Evolutionary conservation across 2,329 filamentous ascomycete species (phyloP), one percentile per base, ranked within the genome.

Genomic region (Sphaceloma murrayae): DNA sequence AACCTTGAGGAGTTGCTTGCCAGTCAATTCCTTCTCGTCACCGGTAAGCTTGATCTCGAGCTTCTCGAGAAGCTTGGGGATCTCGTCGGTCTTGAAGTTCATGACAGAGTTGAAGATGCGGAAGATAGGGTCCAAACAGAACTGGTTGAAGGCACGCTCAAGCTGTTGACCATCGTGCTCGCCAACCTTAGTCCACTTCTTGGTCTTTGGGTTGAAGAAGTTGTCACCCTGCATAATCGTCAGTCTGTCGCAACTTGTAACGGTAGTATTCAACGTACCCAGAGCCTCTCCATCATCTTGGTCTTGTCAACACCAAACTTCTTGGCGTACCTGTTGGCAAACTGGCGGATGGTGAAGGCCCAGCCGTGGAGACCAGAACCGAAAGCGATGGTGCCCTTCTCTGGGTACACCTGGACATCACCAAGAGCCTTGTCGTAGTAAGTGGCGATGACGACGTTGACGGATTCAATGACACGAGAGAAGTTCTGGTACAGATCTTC

Each of bases 211-310:
- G 80, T 98, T 96, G 85, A 98, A 98, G 80, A 78, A 98, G 79
- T 87, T 95, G 81, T 98, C 91, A 58, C 91, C 91, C 72, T 75
- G 44, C 19, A n/a, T 17, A 31, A 17, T 19, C 5, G 50, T 57
- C 43, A 56, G 53, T 34, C 11, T 43, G 9, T 30, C 14, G 10
- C 31, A 45, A 3, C 36, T 0, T 4, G 13, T n/a, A n/a, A 27
- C 2, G 9, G 29, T 30, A 9, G 27, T 1, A 38, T 38, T 11
- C 9, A 51, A 62, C 78, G 68, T 71, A 85, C 81, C 91, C 91
- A 98, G 58, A 98, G 86, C 82, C 91, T 87, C 77, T 95, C 86
- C 85, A 96, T 94, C 91, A 98, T 95, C 86, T 96, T 96, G 75
- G 81, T 83, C 71, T 88, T 88, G 81, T 98, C 89, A 61, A 98